Evolutionary conservation across 2,329 filamentous ascomycete genomes (phyloP).

Genomic region (Cladobotryum mycophilum): DNA sequence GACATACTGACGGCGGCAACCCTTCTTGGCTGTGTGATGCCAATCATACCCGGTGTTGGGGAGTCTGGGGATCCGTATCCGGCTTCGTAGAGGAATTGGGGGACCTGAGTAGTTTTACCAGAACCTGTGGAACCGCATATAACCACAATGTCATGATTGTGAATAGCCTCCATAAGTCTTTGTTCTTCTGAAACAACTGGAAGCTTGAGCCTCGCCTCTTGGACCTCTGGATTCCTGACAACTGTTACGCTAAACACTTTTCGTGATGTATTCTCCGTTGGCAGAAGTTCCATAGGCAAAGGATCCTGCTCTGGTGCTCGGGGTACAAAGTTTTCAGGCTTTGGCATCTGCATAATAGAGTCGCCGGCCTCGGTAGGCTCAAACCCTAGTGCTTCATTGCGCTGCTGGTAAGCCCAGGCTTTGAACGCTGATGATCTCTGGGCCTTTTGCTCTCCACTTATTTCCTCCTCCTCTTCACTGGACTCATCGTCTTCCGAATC

Average conservation of each 20-base stretch:
- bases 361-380: conserved; percentile 39
- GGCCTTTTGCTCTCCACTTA: conserved; percentile 20
- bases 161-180: conserved; percentile 94
- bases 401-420: conserved; percentile 79
- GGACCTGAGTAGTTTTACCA: conserved; percentile 95
- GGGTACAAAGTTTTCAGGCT: conserved; percentile 57
- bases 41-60: conserved; percentile 85
- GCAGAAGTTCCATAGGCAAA: conserved; percentile 58
- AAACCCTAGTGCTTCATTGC: conserved; percentile 75
- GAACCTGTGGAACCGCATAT: conserved; percentile 94
- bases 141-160: conserved; percentile 84
- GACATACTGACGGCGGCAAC: conserved; percentile 97
- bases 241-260: conserved; percentile 74
- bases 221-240: conserved; percentile 63
- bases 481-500: conserved; percentile 29
- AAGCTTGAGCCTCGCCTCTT: conserved; percentile 69
- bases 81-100: conserved; percentile 91
- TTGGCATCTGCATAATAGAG: conserved; percentile 45
- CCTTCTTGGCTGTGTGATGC: conserved; percentile 87
- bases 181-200: conserved; percentile 95
- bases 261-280: conserved; percentile 53
- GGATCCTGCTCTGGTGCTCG: conserved; percentile 65
- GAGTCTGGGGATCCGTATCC: conserved; percentile 77
- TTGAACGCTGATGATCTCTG: conserved; percentile 68
- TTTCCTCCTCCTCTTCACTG: conserved; percentile 26